Base-by-base conservation (phyloP, 2,329 filamentous ascomycete species). In the Trematosphaeria pertusa region DNA sequence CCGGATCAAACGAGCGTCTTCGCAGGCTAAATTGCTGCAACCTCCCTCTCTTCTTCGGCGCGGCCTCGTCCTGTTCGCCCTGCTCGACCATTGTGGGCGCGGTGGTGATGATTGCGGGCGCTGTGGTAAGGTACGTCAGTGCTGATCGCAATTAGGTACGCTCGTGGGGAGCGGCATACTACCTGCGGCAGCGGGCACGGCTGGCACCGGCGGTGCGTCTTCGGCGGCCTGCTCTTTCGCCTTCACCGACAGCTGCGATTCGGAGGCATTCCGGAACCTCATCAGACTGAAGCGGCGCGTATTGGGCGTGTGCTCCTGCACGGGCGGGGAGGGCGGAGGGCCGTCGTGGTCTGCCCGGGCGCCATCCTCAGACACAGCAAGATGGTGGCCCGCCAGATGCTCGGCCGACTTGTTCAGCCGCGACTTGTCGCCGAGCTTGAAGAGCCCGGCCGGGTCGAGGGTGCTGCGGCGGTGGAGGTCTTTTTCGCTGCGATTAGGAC, bases 221-320 rank as follows among this genome's bases (percentile, higher is more conserved):
- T 83, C 85, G 78, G 81, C 73, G 75, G 81, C 67, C 77, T 91
- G 86, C 61, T 87, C 83, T 69, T 87, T 91, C 41, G 87, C 87
- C 68, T 85, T 83, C 21, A 85, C 78, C 9, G 90, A 91, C 51
- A 97, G 76, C 71, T 97, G 91, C 39, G 91, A 88, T 74, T 97
- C 93, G 7, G 92, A 97, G 52, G 91, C 92, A 81, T 96, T 92
- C 64, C 91, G 88, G 70, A 94, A 91, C 65, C 87, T 87, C 74
- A 96, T 78, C 72, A 96, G 72, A 63, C 80, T 85, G 70, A 87
- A 85, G 46, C 82, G 76, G 57, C 81, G 74, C 48, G 73, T 73
- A 55, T 64, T 71, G 46, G 72, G 66, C 36, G 67, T 65, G 56
- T 65, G 61, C 32, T 69, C 59, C 48, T 71, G 68, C 24, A 67